Base-by-base conservation (phyloP, 176 grass and related monocot species). In the Stipa capillata region DNA sequence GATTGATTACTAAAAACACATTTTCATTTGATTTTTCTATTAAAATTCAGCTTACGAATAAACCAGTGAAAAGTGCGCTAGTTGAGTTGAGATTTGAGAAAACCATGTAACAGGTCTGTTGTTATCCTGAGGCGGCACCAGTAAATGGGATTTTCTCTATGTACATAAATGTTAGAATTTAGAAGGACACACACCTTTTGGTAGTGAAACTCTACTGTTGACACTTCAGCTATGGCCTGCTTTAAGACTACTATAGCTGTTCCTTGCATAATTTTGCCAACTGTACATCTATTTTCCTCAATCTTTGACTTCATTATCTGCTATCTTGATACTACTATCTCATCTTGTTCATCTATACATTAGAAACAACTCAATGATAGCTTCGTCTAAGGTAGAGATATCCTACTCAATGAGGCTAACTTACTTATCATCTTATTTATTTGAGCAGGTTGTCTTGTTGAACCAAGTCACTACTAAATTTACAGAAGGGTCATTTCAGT, bases 401-500 rank as follows among this genome's bases (percentile, higher is more conserved):
- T 45, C 53, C 23, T 68, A 69, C 24, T 73, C 52, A 57, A 40
- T 72, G 40, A 52, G 49, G 58, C 50, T 84, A 79, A 59, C 45
- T 51, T 74, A 52, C 27, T 63, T 53, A 11, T 25, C n/a, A 24
- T 67, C n/a, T 74, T 65, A 50, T 73, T 84, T 84, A 31, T 66
- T 67, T 85, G 58, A 54, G 56, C 87, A 98, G 96, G 90, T 95
- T 85, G 87, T 98, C 56, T 85, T 98, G 69, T 85, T 94, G 85
- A 98, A 98, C 71, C 92, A 98, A 89, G 96, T 98, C 17, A 94
- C 96, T 70, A 95, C 92, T 12, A 98, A 98, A 87, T 91, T 89
- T 91, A 89, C 79, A 11, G 92, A 95, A 85, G 90, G 92, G 31
- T 91, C 90, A 73, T 99, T 93, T 89, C 92, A 95, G 57, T 83